These are phyloP conservation scores for Pyrenophora tritici-repentis DNA, from an alignment of 2,329 filamentous ascomycete species.

Conservation along the genomic window DNA sequence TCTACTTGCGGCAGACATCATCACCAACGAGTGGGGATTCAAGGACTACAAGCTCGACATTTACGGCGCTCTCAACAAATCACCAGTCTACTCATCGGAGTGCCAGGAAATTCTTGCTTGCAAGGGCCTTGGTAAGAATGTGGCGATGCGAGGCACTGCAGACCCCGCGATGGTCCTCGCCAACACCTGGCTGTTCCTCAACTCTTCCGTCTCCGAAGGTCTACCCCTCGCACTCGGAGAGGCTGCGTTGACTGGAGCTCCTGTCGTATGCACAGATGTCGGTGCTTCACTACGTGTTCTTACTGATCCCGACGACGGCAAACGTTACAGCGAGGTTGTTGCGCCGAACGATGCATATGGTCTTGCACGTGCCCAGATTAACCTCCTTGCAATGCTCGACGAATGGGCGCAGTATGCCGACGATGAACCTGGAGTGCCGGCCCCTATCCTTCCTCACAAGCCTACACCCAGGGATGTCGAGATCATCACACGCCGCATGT, in stretches of 20 bases:
- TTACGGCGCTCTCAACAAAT: slow-evolving; percentile 67
- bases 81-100: slow-evolving; percentile 64
- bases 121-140: slow-evolving; percentile 57
- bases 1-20: slow-evolving; percentile 66
- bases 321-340: slow-evolving; percentile 65
- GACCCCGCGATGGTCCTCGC: slow-evolving; percentile 56
- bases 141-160: slow-evolving; percentile 61
- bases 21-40: slow-evolving; percentile 70
- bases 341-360: slow-evolving; percentile 66
- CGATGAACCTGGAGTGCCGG: slow-evolving; percentile 50
- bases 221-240: slow-evolving; percentile 63
- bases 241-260: slow-evolving; percentile 61
- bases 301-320: slow-evolving; percentile 56
- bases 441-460: slow-evolving; percentile 53
- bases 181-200: slow-evolving; percentile 54
- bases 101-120: slow-evolving; percentile 63
- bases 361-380: slow-evolving; percentile 66
- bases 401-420: slow-evolving; percentile 65
- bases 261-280: slow-evolving; percentile 62
- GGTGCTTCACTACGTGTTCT: slow-evolving; percentile 61
- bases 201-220: slow-evolving; percentile 62
- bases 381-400: slow-evolving; percentile 64
- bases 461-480: slow-evolving; percentile 58
- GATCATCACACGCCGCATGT: slow-evolving; percentile 62
- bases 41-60: slow-evolving; percentile 66